Conservation (phyloP, 2,329 filamentous ascomycete genomes). For the Cyphellophora attinorum region DNA sequence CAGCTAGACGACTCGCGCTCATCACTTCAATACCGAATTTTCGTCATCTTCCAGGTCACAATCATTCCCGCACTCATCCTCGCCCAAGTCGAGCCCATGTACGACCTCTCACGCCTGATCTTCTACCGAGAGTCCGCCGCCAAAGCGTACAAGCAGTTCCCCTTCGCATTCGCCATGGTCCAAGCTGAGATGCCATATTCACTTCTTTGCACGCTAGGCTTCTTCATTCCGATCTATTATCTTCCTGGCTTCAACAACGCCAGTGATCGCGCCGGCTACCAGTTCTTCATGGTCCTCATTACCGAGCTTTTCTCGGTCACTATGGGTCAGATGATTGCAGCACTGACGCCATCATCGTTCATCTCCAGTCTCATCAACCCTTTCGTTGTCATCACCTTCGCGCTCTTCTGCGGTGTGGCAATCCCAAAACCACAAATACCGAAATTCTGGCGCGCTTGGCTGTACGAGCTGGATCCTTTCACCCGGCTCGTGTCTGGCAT, state of each 20-base stretch:
- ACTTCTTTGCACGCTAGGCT: slow-evolving; percentile 55
- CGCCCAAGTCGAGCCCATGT: slow-evolving; percentile 75
- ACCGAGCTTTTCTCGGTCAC: slow-evolving; percentile 63
- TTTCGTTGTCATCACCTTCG: slow-evolving; percentile 57
- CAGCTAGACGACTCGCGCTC: slow-evolving; percentile 66
- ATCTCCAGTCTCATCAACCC: slow-evolving; percentile 62
- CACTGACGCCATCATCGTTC: slow-evolving; percentile 57
- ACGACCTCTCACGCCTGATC: slow-evolving; percentile 67
- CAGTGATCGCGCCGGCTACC: slow-evolving; percentile 35
- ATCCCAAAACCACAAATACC: slow-evolving; percentile 55
- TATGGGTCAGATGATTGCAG: slow-evolving; percentile 72
- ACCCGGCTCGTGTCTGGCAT: slow-evolving; percentile 52
- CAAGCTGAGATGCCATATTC: slow-evolving; percentile 76
- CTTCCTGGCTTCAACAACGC: slow-evolving; percentile 43
- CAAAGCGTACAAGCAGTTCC: slow-evolving; percentile 73
- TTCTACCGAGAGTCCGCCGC: slow-evolving; percentile 79
- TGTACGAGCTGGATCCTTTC: slow-evolving; percentile 52
- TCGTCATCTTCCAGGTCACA: slow-evolving; percentile 79
- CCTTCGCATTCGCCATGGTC: slow-evolving; percentile 57
- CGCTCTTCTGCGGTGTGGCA: slow-evolving; percentile 65
- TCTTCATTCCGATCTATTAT: slow-evolving; percentile 58
- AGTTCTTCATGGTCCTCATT: slow-evolving; percentile 61
- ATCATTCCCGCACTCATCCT: slow-evolving; percentile 77
- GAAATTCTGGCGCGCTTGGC: slow-evolving; percentile 61
- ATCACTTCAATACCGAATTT: slow-evolving; percentile 75